A percentile compares a stretch with the other conserved stretches of the same genome.
phyloP scores from a whole-genome alignment of 371 early-diverging fungal species.

The Rhizopus stolonifer region DNA sequence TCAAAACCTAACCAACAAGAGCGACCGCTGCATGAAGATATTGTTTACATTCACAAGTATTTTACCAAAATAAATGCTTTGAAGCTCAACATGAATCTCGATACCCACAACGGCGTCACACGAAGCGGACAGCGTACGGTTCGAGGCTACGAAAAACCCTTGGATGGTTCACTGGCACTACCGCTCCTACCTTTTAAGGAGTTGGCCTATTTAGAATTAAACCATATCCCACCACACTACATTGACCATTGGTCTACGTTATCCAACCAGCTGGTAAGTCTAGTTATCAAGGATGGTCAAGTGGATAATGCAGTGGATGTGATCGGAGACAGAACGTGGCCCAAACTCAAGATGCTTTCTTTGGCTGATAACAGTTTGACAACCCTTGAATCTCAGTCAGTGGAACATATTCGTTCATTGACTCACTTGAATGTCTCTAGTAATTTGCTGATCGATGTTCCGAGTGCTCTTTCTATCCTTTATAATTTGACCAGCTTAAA shows the following conservation, averaged over 20 bases:
- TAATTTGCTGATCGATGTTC: slow-evolving; percentile 64
- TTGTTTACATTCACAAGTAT: slow-evolving; percentile 54
- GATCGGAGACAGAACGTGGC: slow-evolving; percentile 33
- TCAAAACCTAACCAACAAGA: slow-evolving; percentile 25
- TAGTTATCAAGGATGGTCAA: slow-evolving; percentile 46
- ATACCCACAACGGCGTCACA: slow-evolving; percentile 33
- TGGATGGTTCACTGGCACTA: slow-evolving; percentile 41
- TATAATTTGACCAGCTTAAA: slow-evolving; percentile 63
- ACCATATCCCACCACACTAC: slow-evolving; percentile 44
- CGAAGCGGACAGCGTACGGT: slow-evolving; percentile 52
- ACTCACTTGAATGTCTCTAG: slow-evolving; percentile 65
- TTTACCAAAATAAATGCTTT: slow-evolving; percentile 50
- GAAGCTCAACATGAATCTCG: slow-evolving; percentile 48
- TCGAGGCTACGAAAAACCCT: slow-evolving; percentile 42
- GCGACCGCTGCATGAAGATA: slow-evolving; percentile 50
- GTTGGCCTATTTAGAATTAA: slow-evolving; percentile 53
- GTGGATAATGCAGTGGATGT: slow-evolving; percentile 34
- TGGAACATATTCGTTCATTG: slow-evolving; percentile 41
- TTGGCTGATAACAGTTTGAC: slow-evolving; percentile 60
- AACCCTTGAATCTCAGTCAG: slow-evolving; percentile 47
- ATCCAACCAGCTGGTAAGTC: slow-evolving; percentile 36
- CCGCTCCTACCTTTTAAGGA: slow-evolving; percentile 42
- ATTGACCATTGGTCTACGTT: slow-evolving; percentile 52
- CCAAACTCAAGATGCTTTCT: slow-evolving; percentile 48
- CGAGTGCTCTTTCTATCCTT: slow-evolving; percentile 54